phyloP scores from a whole-genome alignment of 768 basidiomycete species.

The Boletus barrowsii region DNA sequence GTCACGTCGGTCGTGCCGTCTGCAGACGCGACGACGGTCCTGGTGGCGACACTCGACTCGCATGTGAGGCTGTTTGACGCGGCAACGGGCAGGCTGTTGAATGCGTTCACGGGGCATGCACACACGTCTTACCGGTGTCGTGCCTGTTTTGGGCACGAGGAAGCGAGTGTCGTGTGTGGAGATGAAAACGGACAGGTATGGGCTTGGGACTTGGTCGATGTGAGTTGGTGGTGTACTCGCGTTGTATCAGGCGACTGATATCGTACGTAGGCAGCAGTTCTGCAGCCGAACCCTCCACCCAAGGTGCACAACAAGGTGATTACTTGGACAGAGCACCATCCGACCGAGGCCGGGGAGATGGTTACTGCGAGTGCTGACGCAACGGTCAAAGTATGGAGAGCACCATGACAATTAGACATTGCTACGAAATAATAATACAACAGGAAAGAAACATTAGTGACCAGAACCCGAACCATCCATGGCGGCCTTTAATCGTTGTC shows the following conservation, averaged over 20 bases:
- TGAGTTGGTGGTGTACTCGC: conserved; percentile 36
- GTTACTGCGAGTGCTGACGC: conserved; percentile 90
- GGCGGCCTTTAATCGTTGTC: conserved; percentile 30
- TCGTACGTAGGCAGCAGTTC: conserved; percentile 56
- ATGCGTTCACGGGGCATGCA: conserved; percentile 76
- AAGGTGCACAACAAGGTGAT: conserved; percentile 81
- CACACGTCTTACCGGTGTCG: conserved; percentile 76
- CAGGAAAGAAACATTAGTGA: conserved; percentile 8
- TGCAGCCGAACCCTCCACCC: conserved; percentile 72
- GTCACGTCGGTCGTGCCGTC: conserved; percentile 82
- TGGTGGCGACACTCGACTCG: conserved; percentile 82
- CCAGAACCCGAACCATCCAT: conserved; percentile 27
- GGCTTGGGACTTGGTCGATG: conserved; percentile 93
- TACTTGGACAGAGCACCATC: conserved; percentile 92
- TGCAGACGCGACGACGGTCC: conserved; percentile 72
- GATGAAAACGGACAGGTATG: conserved; percentile 89
- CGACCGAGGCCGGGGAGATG: conserved; percentile 76
- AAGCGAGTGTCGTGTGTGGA: conserved; percentile 79
- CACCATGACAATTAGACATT: not conserved
- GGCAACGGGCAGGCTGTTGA: conserved; percentile 76
- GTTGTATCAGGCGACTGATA: conserved; percentile 1
- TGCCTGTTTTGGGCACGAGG: conserved; percentile 79
- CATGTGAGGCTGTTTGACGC: conserved; percentile 85
- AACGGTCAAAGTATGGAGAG: conserved; percentile 83
- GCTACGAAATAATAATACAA: conserved; percentile 20